Evolutionary conservation across 1,139 yeast species (phyloP).

Genomic region (Candida mesenterica): DNA sequence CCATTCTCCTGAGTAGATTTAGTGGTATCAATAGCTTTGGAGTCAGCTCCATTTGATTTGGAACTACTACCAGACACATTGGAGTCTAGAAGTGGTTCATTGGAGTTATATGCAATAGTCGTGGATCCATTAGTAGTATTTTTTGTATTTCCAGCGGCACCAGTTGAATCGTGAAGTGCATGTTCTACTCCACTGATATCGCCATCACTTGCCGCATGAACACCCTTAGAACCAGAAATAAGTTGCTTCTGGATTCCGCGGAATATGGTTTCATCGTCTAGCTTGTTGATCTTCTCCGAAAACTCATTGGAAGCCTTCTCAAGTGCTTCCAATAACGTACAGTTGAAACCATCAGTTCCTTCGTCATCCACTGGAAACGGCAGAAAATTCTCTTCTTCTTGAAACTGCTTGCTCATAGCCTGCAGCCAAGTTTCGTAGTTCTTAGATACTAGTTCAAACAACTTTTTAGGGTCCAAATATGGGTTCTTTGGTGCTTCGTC

Average conservation of each 20-base stretch:
- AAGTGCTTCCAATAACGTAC: conserved; percentile 32
- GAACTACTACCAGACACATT: too few species aligned
- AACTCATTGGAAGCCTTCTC: conserved; percentile 26
- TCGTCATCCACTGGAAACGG: conserved; percentile 31
- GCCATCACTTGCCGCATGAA: too few species aligned
- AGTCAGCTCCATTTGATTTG: too few species aligned
- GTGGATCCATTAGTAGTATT: too few species aligned
- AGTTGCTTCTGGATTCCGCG: conserved; percentile 7
- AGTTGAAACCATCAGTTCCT: conserved; percentile 21
- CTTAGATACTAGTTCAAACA: conserved; percentile 36
- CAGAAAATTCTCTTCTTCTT: conserved; percentile 26
- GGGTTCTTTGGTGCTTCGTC: conserved; percentile 2
- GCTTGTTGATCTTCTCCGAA: conserved; percentile 14
- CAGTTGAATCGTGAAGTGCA: too few species aligned
- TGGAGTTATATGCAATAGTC: too few species aligned
- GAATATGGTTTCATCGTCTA: conserved; percentile 11
- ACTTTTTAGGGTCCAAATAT: conserved; percentile 24
- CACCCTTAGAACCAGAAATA: conserved; percentile 1
- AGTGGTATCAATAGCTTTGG: too few species aligned
- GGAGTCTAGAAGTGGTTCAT: too few species aligned
- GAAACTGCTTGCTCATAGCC: conserved; percentile 28
- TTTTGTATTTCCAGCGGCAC: too few species aligned
- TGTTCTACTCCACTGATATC: too few species aligned
- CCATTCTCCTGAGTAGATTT: too few species aligned
- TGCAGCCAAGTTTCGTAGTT: conserved; percentile 43